These are phyloP conservation scores for Auricularia sp. DNA, from an alignment of 768 basidiomycete species.

Conservation along the genomic window DNA sequence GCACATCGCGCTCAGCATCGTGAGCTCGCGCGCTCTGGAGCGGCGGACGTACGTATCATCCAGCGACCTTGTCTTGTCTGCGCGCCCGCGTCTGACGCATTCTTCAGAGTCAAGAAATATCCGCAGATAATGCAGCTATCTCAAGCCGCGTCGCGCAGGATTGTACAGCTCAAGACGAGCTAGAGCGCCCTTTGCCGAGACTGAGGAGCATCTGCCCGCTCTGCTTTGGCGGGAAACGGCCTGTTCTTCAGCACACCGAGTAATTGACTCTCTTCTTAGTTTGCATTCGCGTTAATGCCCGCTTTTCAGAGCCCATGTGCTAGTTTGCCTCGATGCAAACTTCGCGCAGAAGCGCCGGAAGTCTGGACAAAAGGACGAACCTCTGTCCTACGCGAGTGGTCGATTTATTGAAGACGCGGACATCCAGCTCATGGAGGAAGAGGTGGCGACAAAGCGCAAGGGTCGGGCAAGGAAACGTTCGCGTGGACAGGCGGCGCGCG, in stretches of 20 bases:
- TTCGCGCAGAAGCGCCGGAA: constrained; percentile 23
- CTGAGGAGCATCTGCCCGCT: not conserved
- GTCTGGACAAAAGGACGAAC: constrained; percentile 10
- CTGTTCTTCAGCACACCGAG: not conserved
- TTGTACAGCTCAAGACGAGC: not conserved
- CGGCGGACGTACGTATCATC: too few species aligned
- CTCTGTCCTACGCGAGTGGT: constrained; percentile 11
- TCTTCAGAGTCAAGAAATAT: too few species aligned
- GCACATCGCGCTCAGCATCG: too few species aligned
- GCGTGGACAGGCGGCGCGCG: not conserved
- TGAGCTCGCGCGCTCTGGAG: too few species aligned
- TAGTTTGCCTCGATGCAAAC: constrained; percentile 24
- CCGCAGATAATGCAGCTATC: too few species aligned
- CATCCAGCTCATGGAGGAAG: constrained; percentile 12
- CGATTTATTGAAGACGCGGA: constrained; percentile 15
- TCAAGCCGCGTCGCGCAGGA: not conserved
- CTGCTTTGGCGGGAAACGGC: not conserved
- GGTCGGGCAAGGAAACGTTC: not conserved
- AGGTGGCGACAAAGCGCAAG: constrained; percentile 7
- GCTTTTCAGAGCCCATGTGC: too few species aligned
- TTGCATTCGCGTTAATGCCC: constrained; percentile 10
- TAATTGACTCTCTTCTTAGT: not conserved
- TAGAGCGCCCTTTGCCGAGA: not conserved
- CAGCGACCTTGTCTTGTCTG: too few species aligned
- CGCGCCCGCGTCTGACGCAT: too few species aligned